Conservation (phyloP, 306 rosid genomes). For the Adenanthera pavonina region DNA sequence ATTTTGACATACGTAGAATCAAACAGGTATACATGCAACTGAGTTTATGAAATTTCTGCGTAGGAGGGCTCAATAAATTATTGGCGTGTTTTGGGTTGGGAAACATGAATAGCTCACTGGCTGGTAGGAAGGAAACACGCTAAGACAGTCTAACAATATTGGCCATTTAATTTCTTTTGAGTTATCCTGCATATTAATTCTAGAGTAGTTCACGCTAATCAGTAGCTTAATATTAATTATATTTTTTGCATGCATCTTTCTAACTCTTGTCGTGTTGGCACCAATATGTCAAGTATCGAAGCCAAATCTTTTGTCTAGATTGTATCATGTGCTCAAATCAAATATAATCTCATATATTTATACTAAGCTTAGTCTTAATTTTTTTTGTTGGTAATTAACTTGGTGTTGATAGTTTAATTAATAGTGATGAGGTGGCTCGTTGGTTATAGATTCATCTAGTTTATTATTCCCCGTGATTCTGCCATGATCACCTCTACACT, state of each 20-base stretch:
- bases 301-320: slow-evolving; percentile 17
- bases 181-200: not conserved
- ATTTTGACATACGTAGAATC: too few species aligned
- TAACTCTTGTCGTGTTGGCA: not conserved
- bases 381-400: not conserved
- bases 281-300: slow-evolving; percentile 9
- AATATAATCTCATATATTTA: not conserved
- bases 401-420: not conserved
- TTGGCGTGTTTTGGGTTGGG: not conserved
- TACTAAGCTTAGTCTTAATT: not conserved
- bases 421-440: slow-evolving; percentile 1
- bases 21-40: too few species aligned
- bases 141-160: not conserved
- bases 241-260: not conserved
- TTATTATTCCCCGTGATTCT: not conserved
- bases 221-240: not conserved
- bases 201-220: not conserved
- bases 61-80: not conserved
- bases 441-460: slow-evolving; percentile 2
- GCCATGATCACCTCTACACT: not conserved
- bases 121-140: not conserved
- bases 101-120: not conserved
- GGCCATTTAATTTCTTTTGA: not conserved
- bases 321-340: not conserved
- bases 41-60: not conserved